Evolutionary conservation across 2,329 filamentous ascomycete genomes (phyloP).

Genomic region (Fusarium sacchari): DNA sequence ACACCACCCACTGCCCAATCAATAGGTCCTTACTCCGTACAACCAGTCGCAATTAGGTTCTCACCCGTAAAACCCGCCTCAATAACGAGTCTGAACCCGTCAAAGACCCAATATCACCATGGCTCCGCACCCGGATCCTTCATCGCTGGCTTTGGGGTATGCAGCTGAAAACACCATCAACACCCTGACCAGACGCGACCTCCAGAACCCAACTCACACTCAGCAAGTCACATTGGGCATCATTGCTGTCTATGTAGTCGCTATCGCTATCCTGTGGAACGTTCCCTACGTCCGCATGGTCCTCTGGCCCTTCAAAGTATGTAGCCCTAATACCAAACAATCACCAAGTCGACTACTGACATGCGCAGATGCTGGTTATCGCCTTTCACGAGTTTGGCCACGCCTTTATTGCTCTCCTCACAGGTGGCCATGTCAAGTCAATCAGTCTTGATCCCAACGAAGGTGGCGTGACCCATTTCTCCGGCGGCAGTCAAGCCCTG

Average conservation of each 20-base stretch:
- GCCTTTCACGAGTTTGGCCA: slow-evolving; percentile 86
- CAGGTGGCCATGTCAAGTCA: slow-evolving; percentile 77
- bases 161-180: slow-evolving; percentile 19
- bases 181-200: slow-evolving; percentile 59
- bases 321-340: neutral
- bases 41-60: neutral
- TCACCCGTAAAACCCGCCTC: neutral
- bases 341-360: slow-evolving; percentile 5
- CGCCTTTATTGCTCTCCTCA: slow-evolving; percentile 76
- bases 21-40: neutral
- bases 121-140: slow-evolving; percentile 35
- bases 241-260: slow-evolving; percentile 76
- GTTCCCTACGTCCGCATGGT: slow-evolving; percentile 78
- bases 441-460: slow-evolving; percentile 82
- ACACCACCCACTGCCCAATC: neutral
- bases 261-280: slow-evolving; percentile 83
- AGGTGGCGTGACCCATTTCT: slow-evolving; percentile 82
- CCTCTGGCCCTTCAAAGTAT: slow-evolving; percentile 83
- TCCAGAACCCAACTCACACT: slow-evolving; percentile 70
- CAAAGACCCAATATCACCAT: slow-evolving; percentile 10
- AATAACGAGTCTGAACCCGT: neutral
- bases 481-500: slow-evolving; percentile 74
- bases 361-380: slow-evolving; percentile 77
- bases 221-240: slow-evolving; percentile 77
- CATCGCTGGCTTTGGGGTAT: slow-evolving; percentile 16